A percentile compares a stretch with the other conserved stretches of the same genome.
Evolutionary conservation across 2,329 filamentous ascomycete genomes (phyloP).

Genomic region (Apiospora rasikravindrae): DNA sequence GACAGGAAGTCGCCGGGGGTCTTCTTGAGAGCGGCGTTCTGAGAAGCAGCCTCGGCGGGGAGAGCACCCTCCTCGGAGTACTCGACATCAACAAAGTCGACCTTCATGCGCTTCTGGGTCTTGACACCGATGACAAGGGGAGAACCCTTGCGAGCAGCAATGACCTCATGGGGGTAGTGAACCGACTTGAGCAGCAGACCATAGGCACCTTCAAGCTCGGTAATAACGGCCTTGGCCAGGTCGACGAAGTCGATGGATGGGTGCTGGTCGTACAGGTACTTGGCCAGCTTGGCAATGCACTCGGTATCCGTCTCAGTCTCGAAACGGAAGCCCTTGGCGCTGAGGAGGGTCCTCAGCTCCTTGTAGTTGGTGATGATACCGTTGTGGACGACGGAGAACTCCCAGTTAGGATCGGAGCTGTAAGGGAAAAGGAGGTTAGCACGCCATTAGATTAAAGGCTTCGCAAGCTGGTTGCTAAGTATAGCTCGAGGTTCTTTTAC

Average conservation of each 20-base stretch:
- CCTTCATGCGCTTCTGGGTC: slow-evolving; percentile 99
- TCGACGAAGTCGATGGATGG: slow-evolving; percentile 95
- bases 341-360: slow-evolving; percentile 92
- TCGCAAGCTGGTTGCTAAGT: slow-evolving; percentile 4
- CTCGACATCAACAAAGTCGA: slow-evolving; percentile 99
- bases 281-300: slow-evolving; percentile 98
- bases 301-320: slow-evolving; percentile 99
- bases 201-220: slow-evolving; percentile 97
- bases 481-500: slow-evolving; percentile 57
- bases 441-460: slow-evolving; percentile 5
- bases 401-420: slow-evolving; percentile 92
- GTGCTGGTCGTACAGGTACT: slow-evolving; percentile 97
- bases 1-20: slow-evolving; percentile 70
- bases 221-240: slow-evolving; percentile 95
- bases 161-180: slow-evolving; percentile 96
- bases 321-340: slow-evolving; percentile 95
- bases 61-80: slow-evolving; percentile 89
- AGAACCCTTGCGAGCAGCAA: slow-evolving; percentile 97
- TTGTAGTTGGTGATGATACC: slow-evolving; percentile 99
- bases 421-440: slow-evolving; percentile 20
- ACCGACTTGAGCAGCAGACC: slow-evolving; percentile 97
- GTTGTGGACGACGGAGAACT: slow-evolving; percentile 98
- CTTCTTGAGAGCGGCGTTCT: slow-evolving; percentile 97
- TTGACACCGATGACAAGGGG: slow-evolving; percentile 96
- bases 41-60: slow-evolving; percentile 90